phyloP scores from a whole-genome alignment of 1,139 yeast genomes.

The Candida pseudoviswanathii region DNA sequence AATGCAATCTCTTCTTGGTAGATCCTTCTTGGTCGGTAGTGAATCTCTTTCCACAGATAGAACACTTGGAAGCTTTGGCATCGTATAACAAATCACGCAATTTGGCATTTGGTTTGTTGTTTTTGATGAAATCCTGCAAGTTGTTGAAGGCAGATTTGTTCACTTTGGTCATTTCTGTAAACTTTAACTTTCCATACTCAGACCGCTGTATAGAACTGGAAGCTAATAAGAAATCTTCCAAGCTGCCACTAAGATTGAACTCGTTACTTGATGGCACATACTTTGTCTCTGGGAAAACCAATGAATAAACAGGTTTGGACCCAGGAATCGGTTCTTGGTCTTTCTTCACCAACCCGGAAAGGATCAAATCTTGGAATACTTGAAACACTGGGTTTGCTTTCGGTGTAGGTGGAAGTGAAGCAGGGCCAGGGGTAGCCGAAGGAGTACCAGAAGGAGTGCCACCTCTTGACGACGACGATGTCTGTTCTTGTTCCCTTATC shows the following conservation, averaged over 20 bases:
- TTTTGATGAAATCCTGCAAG: conserved; percentile 42
- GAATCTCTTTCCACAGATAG: conserved; percentile 88
- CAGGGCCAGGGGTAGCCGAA: conserved; percentile 16
- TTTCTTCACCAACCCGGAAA: conserved; percentile 40
- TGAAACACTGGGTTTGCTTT: conserved; percentile 16
- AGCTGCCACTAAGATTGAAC: conserved; percentile 24
- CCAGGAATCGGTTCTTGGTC: conserved; percentile 50
- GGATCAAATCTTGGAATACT: conserved; percentile 35
- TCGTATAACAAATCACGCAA: conserved; percentile 51
- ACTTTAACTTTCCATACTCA: conserved; percentile 34
- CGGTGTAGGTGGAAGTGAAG: conserved; percentile 14
- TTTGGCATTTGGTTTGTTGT: conserved; percentile 30
- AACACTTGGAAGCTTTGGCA: conserved; percentile 76
- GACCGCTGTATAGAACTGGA: conserved; percentile 26
- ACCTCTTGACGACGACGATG: conserved; percentile 8
- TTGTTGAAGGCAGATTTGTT: conserved; percentile 20
- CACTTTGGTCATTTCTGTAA: conserved; percentile 31
- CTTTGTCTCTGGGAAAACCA: conserved; percentile 40
- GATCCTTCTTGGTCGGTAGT: conserved; percentile 62
- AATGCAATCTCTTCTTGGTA: conserved; percentile 56
- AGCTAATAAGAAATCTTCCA: conserved; percentile 35
- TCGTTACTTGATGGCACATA: conserved; percentile 22
- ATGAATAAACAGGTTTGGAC: conserved; percentile 38
- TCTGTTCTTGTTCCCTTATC: conserved; percentile 37
- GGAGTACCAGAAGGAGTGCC: conserved; percentile 16